Evolutionary conservation across 2,329 filamentous ascomycete genomes (phyloP), one percentile per base, ranked within the genome.

Genomic region (Amauroascus verrucosus): DNA sequence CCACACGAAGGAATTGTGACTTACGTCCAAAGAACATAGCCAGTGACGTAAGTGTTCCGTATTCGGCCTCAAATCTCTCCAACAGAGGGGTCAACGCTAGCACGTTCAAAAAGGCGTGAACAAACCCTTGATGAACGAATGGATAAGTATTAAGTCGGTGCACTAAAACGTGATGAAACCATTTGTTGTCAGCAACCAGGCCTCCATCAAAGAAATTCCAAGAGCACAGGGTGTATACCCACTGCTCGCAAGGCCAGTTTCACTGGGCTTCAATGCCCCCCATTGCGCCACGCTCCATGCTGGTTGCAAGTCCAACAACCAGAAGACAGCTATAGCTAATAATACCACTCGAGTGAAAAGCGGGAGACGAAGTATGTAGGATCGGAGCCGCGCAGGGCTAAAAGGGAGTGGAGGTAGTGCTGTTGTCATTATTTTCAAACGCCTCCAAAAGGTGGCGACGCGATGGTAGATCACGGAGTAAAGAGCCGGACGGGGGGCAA

Each of bases 141-240:
- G 90, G 88, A 65, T 88, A 98, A 0, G 91, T 94, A 66, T 95
- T 96, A 33, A 95, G 78, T 57, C 93, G 84, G 70, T 96, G 91
- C 74, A 95, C 90, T 95, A 67, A 50, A 51, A 28, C 8, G 18
- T 2, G 2, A 48, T 2, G 8, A 28, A 35, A 11, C 5, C 16
- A 7, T 9, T 22, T 24, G 11, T 30, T 3, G 22, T 54, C 30
- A 56, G 54, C 33, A 44, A 6, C 4, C 9, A 9, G 16, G 13
- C 13, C 9, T 14, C 22, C 22, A 9, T 20, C 40, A 33, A 30
- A 35, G 38, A 16, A n/a, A 20, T 2, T 38, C 32, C 6, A 52
- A 37, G 38, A 3, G 22, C n/a, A 20, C 41, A 45, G 41, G 22
- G 49, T 26, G 33, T 32, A 32, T 22, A 52, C 83, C 60, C 76